Base-by-base conservation (phyloP, 2,329 filamentous ascomycete species). In the Fusarium caatingaense region DNA sequence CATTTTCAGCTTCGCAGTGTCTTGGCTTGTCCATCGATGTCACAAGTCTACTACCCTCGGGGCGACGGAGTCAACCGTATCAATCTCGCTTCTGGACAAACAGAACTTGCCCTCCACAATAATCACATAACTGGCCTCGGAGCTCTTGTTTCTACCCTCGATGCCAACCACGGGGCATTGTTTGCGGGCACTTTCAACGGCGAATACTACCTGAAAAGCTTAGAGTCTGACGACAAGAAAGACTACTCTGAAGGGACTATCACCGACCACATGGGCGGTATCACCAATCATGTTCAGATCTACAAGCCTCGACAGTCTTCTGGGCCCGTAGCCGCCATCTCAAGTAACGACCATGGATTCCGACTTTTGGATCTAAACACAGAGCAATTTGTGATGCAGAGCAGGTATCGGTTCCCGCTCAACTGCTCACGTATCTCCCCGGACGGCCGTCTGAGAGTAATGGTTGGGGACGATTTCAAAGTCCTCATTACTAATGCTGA, bases 391-490 rank as follows among this genome's bases (percentile, higher is more conserved):
- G 80, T 88, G 8, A 82, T 84, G 40, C 80, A 86, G 32, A 80
- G 78, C 47, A 77, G 72, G 57, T 93, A 91, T 76, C 78, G 84
- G 0, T 86, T 87, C 70, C 84, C 91, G 5, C 83, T 93, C 64
- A 95, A 95, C 78, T 93, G 91, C 80, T 88, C 91, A 2, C 89
- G 91, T 3, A 84, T 92, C 3, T 93, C 91, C 2, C 89, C 92
- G 1, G 90, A 94, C 75, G 85, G 88, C 57, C 88, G 92, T 5
- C 82, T 94, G 71, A 89, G 92, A 50, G 88, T 90, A 18, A 85
- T 94, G 67, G 92, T 93, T 1, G 92, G 92, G 48, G 93, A 95
- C 73, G 83, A 85, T 62, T 81, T 83, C 60, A 84, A 91, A 41
- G 88, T 91, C 0, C 81, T 91, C 51, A 91, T 95, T 74, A 87